A percentile compares a stretch with the other conserved stretches of the same genome.
Evolutionary conservation across 805 yeast genomes (phyloP).

Genomic region (Yarrowia keelungensis): DNA sequence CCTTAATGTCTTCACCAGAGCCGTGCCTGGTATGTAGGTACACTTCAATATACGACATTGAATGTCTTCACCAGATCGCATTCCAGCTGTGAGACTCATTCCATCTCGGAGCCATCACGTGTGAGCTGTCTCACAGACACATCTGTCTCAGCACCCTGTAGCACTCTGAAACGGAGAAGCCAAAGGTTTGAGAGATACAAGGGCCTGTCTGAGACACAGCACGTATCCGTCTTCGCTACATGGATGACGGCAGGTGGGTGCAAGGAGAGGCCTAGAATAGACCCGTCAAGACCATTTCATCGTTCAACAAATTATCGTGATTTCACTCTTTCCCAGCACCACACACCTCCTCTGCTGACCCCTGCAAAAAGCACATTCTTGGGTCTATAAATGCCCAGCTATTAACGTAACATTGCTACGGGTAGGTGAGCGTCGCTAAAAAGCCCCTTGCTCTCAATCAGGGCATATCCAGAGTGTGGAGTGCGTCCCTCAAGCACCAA

Average conservation of each 20-base stretch:
- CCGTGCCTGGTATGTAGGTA: too few species aligned
- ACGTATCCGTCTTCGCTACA: conserved; percentile 5
- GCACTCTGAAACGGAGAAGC: conserved; percentile 1
- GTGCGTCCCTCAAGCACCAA: background rate
- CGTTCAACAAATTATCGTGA: too few species aligned
- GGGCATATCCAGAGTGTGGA: background rate
- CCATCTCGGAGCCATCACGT: background rate
- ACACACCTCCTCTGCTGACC: background rate
- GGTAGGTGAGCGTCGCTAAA: background rate
- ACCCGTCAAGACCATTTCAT: too few species aligned
- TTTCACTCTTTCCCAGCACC: too few species aligned
- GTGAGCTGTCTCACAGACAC: background rate
- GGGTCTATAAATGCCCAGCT: background rate
- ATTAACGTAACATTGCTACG: background rate
- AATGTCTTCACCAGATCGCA: too few species aligned
- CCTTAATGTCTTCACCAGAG: too few species aligned
- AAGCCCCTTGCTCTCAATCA: background rate
- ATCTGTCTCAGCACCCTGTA: background rate
- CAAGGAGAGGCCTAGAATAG: too few species aligned
- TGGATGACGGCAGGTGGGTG: too few species aligned
- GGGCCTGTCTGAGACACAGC: background rate
- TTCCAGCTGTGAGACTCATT: too few species aligned
- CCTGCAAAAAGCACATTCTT: background rate
- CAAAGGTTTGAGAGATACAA: too few species aligned
- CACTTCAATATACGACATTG: too few species aligned